Percentiles rank a stretch among this genome's conserved stretches.
Evolutionary conservation across 441 rosid genomes (phyloP).

Genomic region (Eruca vesicaria): DNA sequence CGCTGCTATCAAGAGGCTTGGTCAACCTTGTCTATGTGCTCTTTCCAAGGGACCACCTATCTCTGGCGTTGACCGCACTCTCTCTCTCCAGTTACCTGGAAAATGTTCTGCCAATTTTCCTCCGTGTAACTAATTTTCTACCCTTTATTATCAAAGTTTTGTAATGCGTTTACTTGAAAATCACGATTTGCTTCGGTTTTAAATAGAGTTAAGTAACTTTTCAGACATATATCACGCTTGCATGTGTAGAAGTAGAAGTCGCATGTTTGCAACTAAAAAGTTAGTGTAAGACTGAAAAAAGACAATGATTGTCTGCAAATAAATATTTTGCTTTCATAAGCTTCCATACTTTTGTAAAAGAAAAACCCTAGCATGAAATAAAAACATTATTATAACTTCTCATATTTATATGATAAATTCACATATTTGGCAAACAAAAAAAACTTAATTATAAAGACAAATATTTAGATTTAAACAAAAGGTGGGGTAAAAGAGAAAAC

Average conservation of each 20-base stretch:
- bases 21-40: constrained; percentile 60
- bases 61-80: constrained; percentile 73
- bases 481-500: not conserved
- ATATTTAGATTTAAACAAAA: constrained; percentile 3
- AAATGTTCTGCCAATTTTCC: constrained; percentile 81
- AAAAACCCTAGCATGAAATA: too few species aligned
- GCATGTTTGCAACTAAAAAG: not conserved
- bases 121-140: constrained; percentile 53
- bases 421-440: not conserved
- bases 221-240: not conserved
- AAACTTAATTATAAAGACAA: not conserved
- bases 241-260: not conserved
- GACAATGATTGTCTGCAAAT: not conserved
- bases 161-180: not conserved
- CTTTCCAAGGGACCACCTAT: constrained; percentile 86
- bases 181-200: not conserved
- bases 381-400: too few species aligned
- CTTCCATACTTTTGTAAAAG: too few species aligned
- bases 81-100: constrained; percentile 78
- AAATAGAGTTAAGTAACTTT: not conserved
- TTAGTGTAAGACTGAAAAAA: not conserved
- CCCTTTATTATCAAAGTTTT: not conserved
- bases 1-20: constrained; percentile 64
- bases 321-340: not conserved
- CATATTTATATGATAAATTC: too few species aligned